phyloP scores from a whole-genome alignment of 164 flowering plant genomes.

The Dillenia turbinata region DNA sequence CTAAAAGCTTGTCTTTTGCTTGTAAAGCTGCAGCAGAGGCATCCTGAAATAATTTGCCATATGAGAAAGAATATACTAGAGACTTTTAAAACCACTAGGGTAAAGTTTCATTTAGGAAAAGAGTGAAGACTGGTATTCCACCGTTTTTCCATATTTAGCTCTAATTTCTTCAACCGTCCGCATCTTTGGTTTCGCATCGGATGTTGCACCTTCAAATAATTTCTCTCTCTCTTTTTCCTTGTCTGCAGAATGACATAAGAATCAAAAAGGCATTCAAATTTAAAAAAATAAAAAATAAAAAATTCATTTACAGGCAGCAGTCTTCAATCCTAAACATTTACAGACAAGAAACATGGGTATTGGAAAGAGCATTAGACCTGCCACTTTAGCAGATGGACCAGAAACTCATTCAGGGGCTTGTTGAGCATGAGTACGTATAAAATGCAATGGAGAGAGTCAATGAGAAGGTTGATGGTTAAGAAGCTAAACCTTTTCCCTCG shows the following conservation, averaged over 20 bases:
- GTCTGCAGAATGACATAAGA: slow-evolving; percentile 26
- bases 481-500: too few species aligned
- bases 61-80: slow-evolving; percentile 11
- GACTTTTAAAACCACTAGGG: neutral
- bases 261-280: neutral
- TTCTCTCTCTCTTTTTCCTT: slow-evolving; percentile 57
- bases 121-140: slow-evolving; percentile 27
- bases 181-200: slow-evolving; percentile 53
- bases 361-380: too few species aligned
- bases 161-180: slow-evolving; percentile 78
- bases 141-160: slow-evolving; percentile 68
- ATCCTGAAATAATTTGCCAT: slow-evolving; percentile 46
- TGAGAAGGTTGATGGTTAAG: too few species aligned
- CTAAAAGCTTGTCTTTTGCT: slow-evolving; percentile 71
- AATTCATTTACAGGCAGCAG: too few species aligned
- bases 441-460: too few species aligned
- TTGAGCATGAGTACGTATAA: too few species aligned
- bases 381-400: too few species aligned
- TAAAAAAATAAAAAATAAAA: too few species aligned
- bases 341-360: too few species aligned
- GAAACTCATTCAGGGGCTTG: too few species aligned
- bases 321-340: too few species aligned
- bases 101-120: neutral
- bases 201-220: slow-evolving; percentile 50
- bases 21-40: slow-evolving; percentile 66